Evolutionary conservation across 164 flowering plant species (phyloP), one percentile per base, ranked within the genome.

Genomic region (Magnolia changhungtana): DNA sequence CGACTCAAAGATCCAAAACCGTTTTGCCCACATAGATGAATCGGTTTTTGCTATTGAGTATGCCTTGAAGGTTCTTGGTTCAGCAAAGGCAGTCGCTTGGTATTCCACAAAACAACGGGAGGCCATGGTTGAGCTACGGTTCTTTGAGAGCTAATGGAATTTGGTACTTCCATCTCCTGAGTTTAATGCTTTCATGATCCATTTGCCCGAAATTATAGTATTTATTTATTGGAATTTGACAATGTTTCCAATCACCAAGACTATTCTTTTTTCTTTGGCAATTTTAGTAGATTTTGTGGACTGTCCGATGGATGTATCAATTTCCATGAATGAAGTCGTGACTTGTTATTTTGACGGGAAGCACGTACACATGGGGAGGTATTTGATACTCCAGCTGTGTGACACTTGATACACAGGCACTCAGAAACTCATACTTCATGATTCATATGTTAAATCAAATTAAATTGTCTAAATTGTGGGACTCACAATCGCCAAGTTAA

Each of bases 21-120:
- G 80, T 80, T 71, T 63, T 63, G 27, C 86, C 19, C 80, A 61
- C 4, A 77, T 85, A 27, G 76, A 87, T 18, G 88, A 93, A 8
- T 88, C 98, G 16, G 80, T 91, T 29, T 88, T 90, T 83, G 97
- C 96, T 10, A 3, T 91, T 63, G 98, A 95, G 75, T 87, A 92
- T 84, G 93, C 98, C n/a, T 75, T 95, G 80, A 94, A 95, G 67
- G 98, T 93, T 70, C 93, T 95, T 76, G 94, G 90, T 63, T 92
- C 98, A 5, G 98, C 97, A n/a, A 95, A 93, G 77, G 98, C 94
- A 20, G 79, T 91, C 68, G 95, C 93, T n/a, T 95, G 98, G 98
- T 93, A 92, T 82, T 88, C 98, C 1, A 88, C 96, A 2, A 90
- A 88, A 83, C 88, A 88, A 1, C 73, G 78, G 79, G 96, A 95